Conservation (phyloP, 306 rosid species). For the Hippophae rhamnoides region DNA sequence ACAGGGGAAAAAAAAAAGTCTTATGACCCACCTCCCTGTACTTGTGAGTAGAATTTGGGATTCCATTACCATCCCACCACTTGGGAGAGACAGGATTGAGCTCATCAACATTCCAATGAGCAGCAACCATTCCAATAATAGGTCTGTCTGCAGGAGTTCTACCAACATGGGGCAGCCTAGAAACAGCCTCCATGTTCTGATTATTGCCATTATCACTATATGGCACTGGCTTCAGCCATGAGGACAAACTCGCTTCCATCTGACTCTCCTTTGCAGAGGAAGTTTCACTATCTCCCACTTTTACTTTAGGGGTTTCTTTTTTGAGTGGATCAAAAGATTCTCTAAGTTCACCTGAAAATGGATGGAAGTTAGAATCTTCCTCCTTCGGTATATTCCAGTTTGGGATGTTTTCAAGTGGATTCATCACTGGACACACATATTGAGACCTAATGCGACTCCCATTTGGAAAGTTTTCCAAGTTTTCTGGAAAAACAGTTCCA, state of each 20-base stretch:
- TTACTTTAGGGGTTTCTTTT: slow-evolving; percentile 30
- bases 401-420: slow-evolving; percentile 33
- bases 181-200: slow-evolving; percentile 20
- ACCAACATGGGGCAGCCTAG: slow-evolving; percentile 23
- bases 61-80: slow-evolving; percentile 81
- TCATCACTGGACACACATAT: slow-evolving; percentile 42
- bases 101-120: slow-evolving; percentile 64
- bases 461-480: slow-evolving; percentile 37
- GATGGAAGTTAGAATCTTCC: slow-evolving; percentile 32
- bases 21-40: slow-evolving; percentile 64
- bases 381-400: slow-evolving; percentile 34
- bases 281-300: slow-evolving; percentile 22
- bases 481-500: slow-evolving; percentile 74
- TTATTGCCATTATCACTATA: slow-evolving; percentile 26
- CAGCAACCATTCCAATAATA: slow-evolving; percentile 62
- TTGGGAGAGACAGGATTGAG: slow-evolving; percentile 46
- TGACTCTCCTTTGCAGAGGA: slow-evolving; percentile 29
- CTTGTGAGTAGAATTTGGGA: slow-evolving; percentile 84
- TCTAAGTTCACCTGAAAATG: slow-evolving; percentile 35
- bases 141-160: slow-evolving; percentile 61
- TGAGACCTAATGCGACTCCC: slow-evolving; percentile 58
- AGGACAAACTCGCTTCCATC: slow-evolving; percentile 55
- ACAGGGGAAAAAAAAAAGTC: slow-evolving; percentile 1
- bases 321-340: slow-evolving; percentile 32
- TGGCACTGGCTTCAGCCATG: slow-evolving; percentile 57